Base-by-base conservation (phyloP, 768 basidiomycete genomes). In the Hydnum rufescens region DNA sequence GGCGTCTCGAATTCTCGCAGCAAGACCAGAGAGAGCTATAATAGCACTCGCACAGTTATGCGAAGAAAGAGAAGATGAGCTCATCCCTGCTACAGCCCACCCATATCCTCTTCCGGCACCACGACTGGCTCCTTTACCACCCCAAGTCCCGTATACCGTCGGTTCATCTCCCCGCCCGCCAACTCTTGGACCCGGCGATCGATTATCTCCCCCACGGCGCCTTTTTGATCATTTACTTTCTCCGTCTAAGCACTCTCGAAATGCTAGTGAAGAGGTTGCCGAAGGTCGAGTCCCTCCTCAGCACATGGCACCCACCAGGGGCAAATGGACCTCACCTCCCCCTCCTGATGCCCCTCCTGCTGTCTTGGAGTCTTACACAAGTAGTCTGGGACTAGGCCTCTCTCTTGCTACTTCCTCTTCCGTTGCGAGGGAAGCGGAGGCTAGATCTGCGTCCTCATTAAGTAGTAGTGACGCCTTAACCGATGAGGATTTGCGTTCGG, bases 41-140 rank as follows among this genome's bases (percentile, higher is more conserved):
- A 65, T 81, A 19, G 83, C 86, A 3, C 71, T 97, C 18, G 78
- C 89, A 1, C 82, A 90, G 58, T 76, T 99, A 8, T 95, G 92
- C 60, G 86, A 89, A 60, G 92, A 96, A 64, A 79, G 88, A 23
- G 77, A 78, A 43, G 66, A 69, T 36, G 66, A 66, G 52, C 62
- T 68, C n/a, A 19, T 52, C 8, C 42, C 6, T 6, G 49, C 26
- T 6, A 30, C 49, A 29, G 18, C 32, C 16, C 16, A 29, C 26
- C 6, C 31, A 6, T 31, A 50, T 29, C 36, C 36, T 39, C 13
- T 50, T 28, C 70, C 73, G n/a, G n/a, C n/a, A n/a, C n/a, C n/a
- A 18, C 70, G 72, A 19, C 53, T 73, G 19, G 65, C 64, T 5
- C 58, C 72, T 0, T 54, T 64, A 29, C 79, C 82, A 3, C 78